phyloP scores from a whole-genome alignment of 1,284 basidiomycete species.

The Tetrapyrgos nigripes region DNA sequence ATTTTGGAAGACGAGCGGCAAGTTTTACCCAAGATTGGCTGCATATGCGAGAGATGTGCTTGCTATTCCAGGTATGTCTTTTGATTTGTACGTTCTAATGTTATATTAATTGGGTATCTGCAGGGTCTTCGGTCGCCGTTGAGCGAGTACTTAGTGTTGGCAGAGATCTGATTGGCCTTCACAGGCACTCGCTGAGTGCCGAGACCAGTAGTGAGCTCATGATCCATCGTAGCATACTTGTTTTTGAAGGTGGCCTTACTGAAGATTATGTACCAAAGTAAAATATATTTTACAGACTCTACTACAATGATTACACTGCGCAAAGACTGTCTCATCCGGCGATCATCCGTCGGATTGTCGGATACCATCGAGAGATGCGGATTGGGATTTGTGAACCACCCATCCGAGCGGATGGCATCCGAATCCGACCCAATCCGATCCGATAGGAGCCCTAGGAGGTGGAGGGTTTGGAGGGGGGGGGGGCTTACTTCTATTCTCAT shows the following conservation, averaged over 20 bases:
- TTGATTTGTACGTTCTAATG: not conserved
- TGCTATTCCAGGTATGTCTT: slow-evolving; percentile 1
- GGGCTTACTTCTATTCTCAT: no score
- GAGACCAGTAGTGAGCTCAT: not conserved
- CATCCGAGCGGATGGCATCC: no score
- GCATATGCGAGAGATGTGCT: slow-evolving; percentile 1
- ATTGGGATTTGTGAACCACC: no score
- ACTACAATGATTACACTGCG: no score
- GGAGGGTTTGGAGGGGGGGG: no score
- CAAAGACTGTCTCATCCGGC: no score
- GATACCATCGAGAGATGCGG: no score
- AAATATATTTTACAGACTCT: no score
- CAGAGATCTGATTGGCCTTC: not conserved
- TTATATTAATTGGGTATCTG: no score
- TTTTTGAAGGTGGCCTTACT: not conserved
- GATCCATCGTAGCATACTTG: not conserved
- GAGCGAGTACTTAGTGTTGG: not conserved
- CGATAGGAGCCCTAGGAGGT: no score
- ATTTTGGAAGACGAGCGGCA: not conserved
- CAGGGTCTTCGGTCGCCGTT: not conserved
- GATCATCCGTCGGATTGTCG: no score
- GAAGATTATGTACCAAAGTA: not conserved
- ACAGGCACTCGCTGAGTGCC: not conserved
- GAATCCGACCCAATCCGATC: no score
- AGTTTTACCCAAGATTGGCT: not conserved